A percentile compares a stretch with the other conserved stretches of the same genome.
Conservation (phyloP, 192 early-diverging fungal species). For the Entomortierella lignicola region DNA sequence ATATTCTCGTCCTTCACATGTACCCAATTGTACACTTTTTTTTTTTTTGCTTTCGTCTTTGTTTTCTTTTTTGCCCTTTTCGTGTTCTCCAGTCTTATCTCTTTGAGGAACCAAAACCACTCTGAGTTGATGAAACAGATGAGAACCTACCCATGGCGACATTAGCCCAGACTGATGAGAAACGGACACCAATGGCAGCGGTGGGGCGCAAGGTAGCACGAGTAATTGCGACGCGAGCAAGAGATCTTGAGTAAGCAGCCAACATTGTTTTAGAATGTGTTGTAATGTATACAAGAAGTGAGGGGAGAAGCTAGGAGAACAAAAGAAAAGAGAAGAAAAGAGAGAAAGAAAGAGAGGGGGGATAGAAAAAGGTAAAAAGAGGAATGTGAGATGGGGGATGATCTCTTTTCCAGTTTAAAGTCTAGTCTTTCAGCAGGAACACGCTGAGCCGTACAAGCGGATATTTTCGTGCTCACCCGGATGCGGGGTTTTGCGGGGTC, state of each 20-base stretch:
- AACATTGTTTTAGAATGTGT: slow-evolving; percentile 32
- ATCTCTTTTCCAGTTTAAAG: background rate
- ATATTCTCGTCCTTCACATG: background rate
- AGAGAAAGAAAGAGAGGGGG: background rate
- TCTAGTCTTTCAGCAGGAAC: background rate
- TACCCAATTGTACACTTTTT: background rate
- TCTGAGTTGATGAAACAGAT: background rate
- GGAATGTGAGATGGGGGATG: background rate
- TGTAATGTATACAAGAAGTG: background rate
- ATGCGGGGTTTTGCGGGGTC: slow-evolving; percentile 40
- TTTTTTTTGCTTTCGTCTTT: background rate
- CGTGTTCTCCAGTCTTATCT: background rate
- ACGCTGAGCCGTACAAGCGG: slow-evolving; percentile 8
- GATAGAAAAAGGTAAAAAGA: background rate
- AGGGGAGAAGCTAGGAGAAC: background rate
- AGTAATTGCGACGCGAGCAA: slow-evolving; percentile 46
- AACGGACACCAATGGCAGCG: slow-evolving; percentile 46
- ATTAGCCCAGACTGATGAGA: slow-evolving; percentile 65
- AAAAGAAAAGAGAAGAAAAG: slow-evolving; percentile 5
- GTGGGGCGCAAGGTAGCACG: slow-evolving; percentile 48
- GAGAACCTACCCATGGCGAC: slow-evolving; percentile 65
- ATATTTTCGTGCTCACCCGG: slow-evolving; percentile 9
- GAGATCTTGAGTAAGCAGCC: slow-evolving; percentile 46
- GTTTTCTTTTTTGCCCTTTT: slow-evolving; percentile 1
- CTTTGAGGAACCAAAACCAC: background rate